A percentile compares a stretch with the other conserved stretches of the same genome.
Evolutionary conservation across 2,329 filamentous ascomycete species (phyloP).

Genomic region (Hypoxylon sp.): DNA sequence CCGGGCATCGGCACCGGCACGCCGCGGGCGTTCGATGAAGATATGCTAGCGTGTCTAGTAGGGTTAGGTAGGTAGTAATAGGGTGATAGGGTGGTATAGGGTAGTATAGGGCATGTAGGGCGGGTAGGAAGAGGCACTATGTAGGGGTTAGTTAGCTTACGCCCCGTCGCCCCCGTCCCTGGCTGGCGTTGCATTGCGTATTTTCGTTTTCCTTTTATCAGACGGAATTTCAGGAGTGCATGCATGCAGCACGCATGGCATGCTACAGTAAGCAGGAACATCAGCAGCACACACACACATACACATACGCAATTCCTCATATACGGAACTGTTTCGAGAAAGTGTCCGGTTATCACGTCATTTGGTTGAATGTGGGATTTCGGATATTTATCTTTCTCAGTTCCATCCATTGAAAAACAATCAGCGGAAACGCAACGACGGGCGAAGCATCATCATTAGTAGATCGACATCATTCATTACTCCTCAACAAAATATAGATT

Average conservation of each 20-base stretch:
- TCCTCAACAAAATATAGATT: slow-evolving; percentile 23
- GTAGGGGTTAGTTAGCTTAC: slow-evolving; percentile 14
- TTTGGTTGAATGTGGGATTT: slow-evolving; percentile 11
- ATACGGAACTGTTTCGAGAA: slow-evolving; percentile 27
- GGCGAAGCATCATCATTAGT: slow-evolving; percentile 19
- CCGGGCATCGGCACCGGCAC: slow-evolving; percentile 26
- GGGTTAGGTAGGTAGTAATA: slow-evolving; percentile 8
- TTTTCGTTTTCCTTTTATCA: slow-evolving; percentile 23
- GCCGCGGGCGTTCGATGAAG: slow-evolving; percentile 18
- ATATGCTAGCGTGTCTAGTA: slow-evolving; percentile 15
- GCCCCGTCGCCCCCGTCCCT: slow-evolving; percentile 31
- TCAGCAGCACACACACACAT: slow-evolving; percentile 5
- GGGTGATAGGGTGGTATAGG: slow-evolving; percentile 1
- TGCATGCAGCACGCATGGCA: slow-evolving; percentile 36
- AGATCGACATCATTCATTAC: slow-evolving; percentile 44
- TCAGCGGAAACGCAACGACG: slow-evolving; percentile 14
- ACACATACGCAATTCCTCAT: slow-evolving; percentile 23
- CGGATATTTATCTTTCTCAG: slow-evolving; percentile 32
- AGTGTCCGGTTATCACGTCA: slow-evolving; percentile 26
- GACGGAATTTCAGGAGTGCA: slow-evolving; percentile 44
- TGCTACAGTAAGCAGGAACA: slow-evolving; percentile 46
- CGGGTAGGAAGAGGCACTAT: background rate
- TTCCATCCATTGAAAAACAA: slow-evolving; percentile 23
- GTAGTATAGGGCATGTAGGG: slow-evolving; percentile 17
- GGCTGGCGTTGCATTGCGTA: slow-evolving; percentile 40